These are phyloP conservation scores for Phytophthora pistaciae DNA, from an alignment of 352 stramenopile species.

Conservation along the genomic window DNA sequence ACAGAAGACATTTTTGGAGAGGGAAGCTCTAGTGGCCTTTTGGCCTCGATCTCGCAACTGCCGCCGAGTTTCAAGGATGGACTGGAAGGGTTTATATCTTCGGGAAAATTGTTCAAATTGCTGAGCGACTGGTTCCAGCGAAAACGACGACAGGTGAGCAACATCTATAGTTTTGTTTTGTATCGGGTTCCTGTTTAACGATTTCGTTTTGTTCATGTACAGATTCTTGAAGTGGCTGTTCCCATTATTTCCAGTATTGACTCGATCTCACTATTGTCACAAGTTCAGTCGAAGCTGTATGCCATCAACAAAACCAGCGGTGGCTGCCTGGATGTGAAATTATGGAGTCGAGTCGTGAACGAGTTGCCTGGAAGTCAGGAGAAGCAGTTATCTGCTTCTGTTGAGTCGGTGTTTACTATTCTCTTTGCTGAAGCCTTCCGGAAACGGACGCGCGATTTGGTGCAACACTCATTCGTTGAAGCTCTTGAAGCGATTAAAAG, in stretches of 20 bases:
- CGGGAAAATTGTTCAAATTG: slow-evolving; percentile 36
- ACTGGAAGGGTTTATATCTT: slow-evolving; percentile 43
- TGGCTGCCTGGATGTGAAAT: slow-evolving; percentile 39
- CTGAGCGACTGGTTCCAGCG: slow-evolving; percentile 48
- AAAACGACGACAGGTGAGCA: slow-evolving; percentile 49
- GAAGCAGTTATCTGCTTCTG: slow-evolving; percentile 7
- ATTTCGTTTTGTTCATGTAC: slow-evolving; percentile 3
- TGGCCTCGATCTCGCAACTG: slow-evolving; percentile 38
- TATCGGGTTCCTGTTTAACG: neutral
- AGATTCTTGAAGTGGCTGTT: slow-evolving; percentile 55
- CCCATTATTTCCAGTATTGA: slow-evolving; percentile 63
- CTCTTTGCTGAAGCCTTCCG: slow-evolving; percentile 74
- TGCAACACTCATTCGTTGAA: slow-evolving; percentile 81
- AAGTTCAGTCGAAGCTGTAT: slow-evolving; percentile 66
- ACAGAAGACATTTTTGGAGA: slow-evolving; percentile 66
- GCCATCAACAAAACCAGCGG: slow-evolving; percentile 44
- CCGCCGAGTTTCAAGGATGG: slow-evolving; percentile 32
- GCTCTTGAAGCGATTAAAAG: slow-evolving; percentile 76
- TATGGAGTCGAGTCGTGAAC: slow-evolving; percentile 45
- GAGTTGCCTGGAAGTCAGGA: slow-evolving; percentile 11
- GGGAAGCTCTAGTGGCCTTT: slow-evolving; percentile 19
- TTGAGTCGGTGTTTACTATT: slow-evolving; percentile 63
- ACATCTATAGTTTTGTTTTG: neutral
- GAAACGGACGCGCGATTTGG: slow-evolving; percentile 69
- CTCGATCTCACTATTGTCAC: slow-evolving; percentile 66